Conservation (phyloP, 306 rosid genomes). For the Astragalus glycyphyllos region DNA sequence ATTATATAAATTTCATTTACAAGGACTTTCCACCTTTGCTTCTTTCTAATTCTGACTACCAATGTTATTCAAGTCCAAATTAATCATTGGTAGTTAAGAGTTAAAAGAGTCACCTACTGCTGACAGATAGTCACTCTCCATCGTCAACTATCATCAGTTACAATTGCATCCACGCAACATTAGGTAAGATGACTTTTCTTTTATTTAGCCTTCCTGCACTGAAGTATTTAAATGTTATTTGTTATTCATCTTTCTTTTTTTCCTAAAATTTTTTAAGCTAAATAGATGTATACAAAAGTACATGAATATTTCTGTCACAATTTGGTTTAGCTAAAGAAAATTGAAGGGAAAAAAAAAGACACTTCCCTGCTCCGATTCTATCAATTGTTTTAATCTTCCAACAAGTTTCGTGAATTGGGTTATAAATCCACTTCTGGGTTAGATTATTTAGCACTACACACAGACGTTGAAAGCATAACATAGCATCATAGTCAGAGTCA, state of each 20-base stretch:
- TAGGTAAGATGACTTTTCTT: constrained; percentile 5
- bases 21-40: constrained; percentile 29
- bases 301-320: no score
- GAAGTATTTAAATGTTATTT: no score
- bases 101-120: constrained; percentile 21
- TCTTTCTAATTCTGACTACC: neutral
- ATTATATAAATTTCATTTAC: no score
- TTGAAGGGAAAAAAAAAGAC: no score
- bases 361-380: no score
- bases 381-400: neutral
- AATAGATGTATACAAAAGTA: no score
- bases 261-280: no score
- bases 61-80: neutral
- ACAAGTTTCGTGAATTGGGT: constrained; percentile 18
- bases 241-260: neutral
- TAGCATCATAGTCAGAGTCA: neutral
- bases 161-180: constrained; percentile 35
- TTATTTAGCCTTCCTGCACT: neutral
- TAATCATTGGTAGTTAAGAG: constrained; percentile 33
- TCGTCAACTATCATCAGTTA: constrained; percentile 34
- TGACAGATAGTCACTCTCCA: constrained; percentile 25
- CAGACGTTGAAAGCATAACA: neutral
- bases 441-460: constrained; percentile 16
- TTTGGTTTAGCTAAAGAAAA: no score
- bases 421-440: constrained; percentile 33